Evolutionary conservation across 2,329 filamentous ascomycete species (phyloP).

Genomic region (Elsinoe australis): DNA sequence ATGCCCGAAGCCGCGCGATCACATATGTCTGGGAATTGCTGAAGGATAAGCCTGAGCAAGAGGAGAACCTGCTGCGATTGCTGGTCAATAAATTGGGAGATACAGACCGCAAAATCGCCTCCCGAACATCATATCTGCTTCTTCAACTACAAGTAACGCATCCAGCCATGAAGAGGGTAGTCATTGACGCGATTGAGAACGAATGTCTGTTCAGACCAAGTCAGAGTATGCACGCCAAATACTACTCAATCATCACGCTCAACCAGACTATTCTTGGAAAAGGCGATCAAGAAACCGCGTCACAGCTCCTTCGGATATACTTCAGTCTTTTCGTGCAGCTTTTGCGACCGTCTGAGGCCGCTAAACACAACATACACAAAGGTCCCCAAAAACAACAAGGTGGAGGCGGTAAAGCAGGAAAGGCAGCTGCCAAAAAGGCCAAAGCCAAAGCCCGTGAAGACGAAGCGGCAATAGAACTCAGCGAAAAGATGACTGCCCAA

Average conservation of each 20-base stretch:
- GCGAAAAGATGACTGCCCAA: slow-evolving; percentile 86
- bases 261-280: slow-evolving; percentile 90
- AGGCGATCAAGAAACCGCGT: slow-evolving; percentile 74
- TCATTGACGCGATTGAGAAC: slow-evolving; percentile 76
- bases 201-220: slow-evolving; percentile 81
- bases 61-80: slow-evolving; percentile 82
- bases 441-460: slow-evolving; percentile 37
- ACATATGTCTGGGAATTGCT: slow-evolving; percentile 87
- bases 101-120: slow-evolving; percentile 89
- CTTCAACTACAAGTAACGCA: slow-evolving; percentile 83
- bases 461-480: slow-evolving; percentile 54
- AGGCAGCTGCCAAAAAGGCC: slow-evolving; percentile 31
- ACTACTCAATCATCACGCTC: slow-evolving; percentile 91
- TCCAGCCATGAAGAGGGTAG: slow-evolving; percentile 85
- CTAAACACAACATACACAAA: slow-evolving; percentile 29
- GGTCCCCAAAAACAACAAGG: slow-evolving; percentile 38
- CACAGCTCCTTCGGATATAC: slow-evolving; percentile 79
- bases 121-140: slow-evolving; percentile 85
- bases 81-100: slow-evolving; percentile 96
- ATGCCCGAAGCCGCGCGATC: slow-evolving; percentile 76
- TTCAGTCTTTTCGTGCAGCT: slow-evolving; percentile 81
- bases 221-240: slow-evolving; percentile 81
- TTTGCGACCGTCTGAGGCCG: slow-evolving; percentile 54
- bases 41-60: slow-evolving; percentile 94
- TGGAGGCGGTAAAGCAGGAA: slow-evolving; percentile 45